Conservation (phyloP, 2,329 filamentous ascomycete species). For the Colletotrichum sidae region DNA sequence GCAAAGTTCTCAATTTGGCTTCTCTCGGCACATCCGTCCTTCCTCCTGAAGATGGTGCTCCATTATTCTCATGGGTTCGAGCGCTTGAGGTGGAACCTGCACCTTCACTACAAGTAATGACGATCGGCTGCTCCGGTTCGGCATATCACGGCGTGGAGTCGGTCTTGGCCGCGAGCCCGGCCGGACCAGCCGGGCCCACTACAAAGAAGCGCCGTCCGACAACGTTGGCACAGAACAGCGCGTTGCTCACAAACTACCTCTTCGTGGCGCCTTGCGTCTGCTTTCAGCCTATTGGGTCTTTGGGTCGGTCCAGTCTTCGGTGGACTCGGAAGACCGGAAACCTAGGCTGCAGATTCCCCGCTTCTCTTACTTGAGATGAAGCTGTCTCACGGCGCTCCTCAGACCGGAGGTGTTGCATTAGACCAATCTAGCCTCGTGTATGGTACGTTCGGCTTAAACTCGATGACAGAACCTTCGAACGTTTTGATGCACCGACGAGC, state of each 20-base stretch:
- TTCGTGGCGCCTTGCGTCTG: conserved; percentile 9
- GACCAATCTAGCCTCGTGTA: conserved; percentile 19
- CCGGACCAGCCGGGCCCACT: conserved; percentile 22
- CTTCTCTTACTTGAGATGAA: conserved; percentile 34
- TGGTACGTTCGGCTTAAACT: conserved; percentile 32
- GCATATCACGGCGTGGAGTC: conserved; percentile 21
- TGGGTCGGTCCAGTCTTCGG: conserved; percentile 34
- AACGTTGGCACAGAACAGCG: conserved; percentile 8
- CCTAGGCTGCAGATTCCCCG: conserved; percentile 21
- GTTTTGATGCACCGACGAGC: conserved; percentile 24
- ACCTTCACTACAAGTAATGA: conserved; percentile 16
- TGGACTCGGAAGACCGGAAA: conserved; percentile 36
- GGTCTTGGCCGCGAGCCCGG: conserved; percentile 27
- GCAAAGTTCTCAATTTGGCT: background rate
- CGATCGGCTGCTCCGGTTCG: conserved; percentile 33
- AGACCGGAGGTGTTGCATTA: conserved; percentile 35
- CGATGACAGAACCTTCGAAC: conserved; percentile 33
- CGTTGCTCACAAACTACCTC: conserved; percentile 18
- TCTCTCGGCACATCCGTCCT: background rate
- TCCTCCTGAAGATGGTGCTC: no score
- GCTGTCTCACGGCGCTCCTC: conserved; percentile 36
- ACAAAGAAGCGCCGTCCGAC: background rate
- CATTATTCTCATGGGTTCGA: background rate
- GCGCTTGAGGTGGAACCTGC: conserved; percentile 1
- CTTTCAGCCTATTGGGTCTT: conserved; percentile 1